Conservation (phyloP, 768 basidiomycete species). For the Crucibulum laeve region DNA sequence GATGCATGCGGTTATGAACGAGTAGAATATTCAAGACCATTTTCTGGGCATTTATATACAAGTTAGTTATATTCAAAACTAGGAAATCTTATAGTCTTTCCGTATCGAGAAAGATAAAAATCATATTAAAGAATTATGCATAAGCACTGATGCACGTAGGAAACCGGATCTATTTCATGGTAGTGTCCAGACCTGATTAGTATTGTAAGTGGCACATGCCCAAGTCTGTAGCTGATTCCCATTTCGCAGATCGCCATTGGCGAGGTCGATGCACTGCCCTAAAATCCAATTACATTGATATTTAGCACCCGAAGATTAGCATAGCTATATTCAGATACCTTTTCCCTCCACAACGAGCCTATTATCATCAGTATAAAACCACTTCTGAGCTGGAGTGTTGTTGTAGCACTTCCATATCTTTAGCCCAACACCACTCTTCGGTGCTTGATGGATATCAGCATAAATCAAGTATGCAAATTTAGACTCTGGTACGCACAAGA, state of each 20-base stretch:
- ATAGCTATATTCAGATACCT: background rate
- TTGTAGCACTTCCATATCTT: constrained; percentile 1
- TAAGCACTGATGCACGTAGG: background rate
- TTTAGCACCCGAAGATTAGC: background rate
- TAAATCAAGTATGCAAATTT: background rate
- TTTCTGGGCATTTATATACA: no score
- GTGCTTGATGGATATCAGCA: background rate
- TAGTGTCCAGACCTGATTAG: constrained; percentile 44
- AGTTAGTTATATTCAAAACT: no score
- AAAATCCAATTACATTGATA: background rate
- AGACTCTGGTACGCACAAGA: background rate
- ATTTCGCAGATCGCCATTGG: background rate
- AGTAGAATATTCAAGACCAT: no score
- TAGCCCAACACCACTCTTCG: background rate
- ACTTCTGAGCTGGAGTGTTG: background rate
- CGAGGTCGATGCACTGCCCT: background rate
- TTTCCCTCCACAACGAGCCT: background rate
- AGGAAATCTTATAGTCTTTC: no score
- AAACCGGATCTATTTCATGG: constrained; percentile 18
- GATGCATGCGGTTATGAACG: no score
- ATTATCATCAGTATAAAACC: background rate
- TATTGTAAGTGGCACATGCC: background rate
- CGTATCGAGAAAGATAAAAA: no score
- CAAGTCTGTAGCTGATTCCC: background rate
- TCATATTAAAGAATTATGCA: background rate